These are phyloP conservation scores for Penicillium sp. DNA, from an alignment of 2,329 filamentous ascomycete genomes.

Conservation along the genomic window DNA sequence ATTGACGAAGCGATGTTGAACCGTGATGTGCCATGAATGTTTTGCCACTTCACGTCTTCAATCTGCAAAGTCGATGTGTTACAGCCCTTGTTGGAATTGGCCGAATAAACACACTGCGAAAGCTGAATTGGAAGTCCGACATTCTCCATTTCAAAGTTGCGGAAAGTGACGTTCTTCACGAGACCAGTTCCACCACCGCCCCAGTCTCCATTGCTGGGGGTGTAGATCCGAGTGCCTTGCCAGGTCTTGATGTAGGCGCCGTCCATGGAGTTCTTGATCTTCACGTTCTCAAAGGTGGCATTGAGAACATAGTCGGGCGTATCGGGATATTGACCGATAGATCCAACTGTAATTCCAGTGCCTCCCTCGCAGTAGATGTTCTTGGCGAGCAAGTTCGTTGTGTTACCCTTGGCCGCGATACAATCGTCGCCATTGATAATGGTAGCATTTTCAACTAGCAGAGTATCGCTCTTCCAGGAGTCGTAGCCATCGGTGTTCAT, in stretches of 20 bases:
- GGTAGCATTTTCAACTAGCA: conserved; percentile 52
- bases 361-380: conserved; percentile 52
- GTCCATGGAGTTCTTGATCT: conserved; percentile 47
- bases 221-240: conserved; percentile 52
- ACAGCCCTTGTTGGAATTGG: conserved; percentile 26
- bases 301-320: conserved; percentile 51
- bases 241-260: conserved; percentile 58
- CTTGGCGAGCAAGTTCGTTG: conserved; percentile 53
- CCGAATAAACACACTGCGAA: neutral
- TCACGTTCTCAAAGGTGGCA: conserved; percentile 50
- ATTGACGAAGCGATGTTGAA: conserved; percentile 35
- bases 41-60: conserved; percentile 49
- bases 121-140: conserved; percentile 14
- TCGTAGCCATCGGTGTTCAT: conserved; percentile 53
- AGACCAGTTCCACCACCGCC: conserved; percentile 57
- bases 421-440: conserved; percentile 55
- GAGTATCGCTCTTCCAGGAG: conserved; percentile 53
- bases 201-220: conserved; percentile 52
- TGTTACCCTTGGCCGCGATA: conserved; percentile 57
- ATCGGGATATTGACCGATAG: conserved; percentile 55
- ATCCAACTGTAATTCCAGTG: conserved; percentile 56
- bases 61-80: conserved; percentile 44
- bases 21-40: conserved; percentile 49
- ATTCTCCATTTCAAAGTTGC: conserved; percentile 16
- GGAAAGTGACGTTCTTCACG: conserved; percentile 31